These are phyloP conservation scores for Candida broadrunensis DNA, from an alignment of 805 yeast genomes.

Conservation along the genomic window DNA sequence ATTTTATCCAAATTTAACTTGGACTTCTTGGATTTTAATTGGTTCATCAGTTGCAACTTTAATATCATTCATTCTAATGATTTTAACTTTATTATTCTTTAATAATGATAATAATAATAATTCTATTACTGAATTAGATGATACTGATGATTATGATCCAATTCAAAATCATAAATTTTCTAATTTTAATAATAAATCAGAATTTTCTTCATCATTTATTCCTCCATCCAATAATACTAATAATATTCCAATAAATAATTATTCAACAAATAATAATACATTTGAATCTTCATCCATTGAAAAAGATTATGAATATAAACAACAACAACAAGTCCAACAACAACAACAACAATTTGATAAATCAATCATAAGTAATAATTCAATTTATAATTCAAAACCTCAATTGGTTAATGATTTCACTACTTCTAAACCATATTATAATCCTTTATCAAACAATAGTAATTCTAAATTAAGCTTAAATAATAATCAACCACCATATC, in stretches of 20 bases:
- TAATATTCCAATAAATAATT: conserved; percentile 8
- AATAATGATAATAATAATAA: conserved; percentile 8
- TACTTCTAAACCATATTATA: conserved; percentile 1
- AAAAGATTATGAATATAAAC: conserved; percentile 23
- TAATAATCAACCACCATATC: conserved; percentile 6
- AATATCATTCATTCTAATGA: conserved; percentile 47
- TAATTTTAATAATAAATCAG: background rate
- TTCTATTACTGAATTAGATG: background rate
- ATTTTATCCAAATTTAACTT: conserved; percentile 61
- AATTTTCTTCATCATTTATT: background rate
- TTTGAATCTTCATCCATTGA: conserved; percentile 16
- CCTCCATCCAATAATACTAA: background rate
- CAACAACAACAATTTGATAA: background rate
- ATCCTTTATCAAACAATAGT: background rate
- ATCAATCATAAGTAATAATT: conserved; percentile 11
- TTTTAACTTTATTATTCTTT: conserved; percentile 29
- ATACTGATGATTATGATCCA: conserved; percentile 11
- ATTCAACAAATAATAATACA: conserved; percentile 4
- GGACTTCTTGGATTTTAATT: conserved; percentile 73
- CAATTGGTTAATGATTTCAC: conserved; percentile 34
- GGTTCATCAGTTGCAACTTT: conserved; percentile 62
- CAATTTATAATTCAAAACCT: conserved; percentile 30
- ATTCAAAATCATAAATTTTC: conserved; percentile 9
- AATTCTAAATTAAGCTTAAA: background rate
- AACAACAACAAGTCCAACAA: background rate